Evolutionary conservation across 2,329 filamentous ascomycete genomes (phyloP).

Genomic region (Cladosporium sp.): DNA sequence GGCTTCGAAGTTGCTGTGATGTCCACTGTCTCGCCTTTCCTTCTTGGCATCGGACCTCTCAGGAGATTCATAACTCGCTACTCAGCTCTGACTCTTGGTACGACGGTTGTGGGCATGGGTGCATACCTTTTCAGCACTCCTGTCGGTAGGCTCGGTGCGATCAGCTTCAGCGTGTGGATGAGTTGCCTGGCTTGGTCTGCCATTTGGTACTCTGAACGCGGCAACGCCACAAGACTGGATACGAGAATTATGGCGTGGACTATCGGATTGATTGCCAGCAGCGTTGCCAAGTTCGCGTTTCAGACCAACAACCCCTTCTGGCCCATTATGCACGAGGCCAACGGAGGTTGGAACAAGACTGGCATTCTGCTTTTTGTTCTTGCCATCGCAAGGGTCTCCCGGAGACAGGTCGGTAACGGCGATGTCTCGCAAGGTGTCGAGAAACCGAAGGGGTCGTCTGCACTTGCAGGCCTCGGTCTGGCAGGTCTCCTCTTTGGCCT

Average conservation of each 20-base stretch:
- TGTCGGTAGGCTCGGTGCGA: constrained; percentile 68
- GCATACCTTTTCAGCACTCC: constrained; percentile 73
- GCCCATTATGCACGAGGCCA: constrained; percentile 84
- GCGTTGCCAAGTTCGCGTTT: constrained; percentile 85
- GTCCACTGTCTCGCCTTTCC: constrained; percentile 70
- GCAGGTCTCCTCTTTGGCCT: constrained; percentile 81
- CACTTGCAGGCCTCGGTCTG: constrained; percentile 70
- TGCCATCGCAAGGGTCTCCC: constrained; percentile 61
- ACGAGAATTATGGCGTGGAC: constrained; percentile 73
- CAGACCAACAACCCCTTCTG: constrained; percentile 94
- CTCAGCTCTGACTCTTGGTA: constrained; percentile 60
- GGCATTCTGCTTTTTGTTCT: constrained; percentile 71
- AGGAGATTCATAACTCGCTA: constrained; percentile 61
- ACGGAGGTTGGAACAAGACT: constrained; percentile 86
- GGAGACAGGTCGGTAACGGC: constrained; percentile 6
- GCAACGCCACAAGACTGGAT: constrained; percentile 70
- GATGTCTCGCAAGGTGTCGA: constrained; percentile 40
- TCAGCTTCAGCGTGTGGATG: constrained; percentile 74
- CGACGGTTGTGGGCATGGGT: constrained; percentile 71
- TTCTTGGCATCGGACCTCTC: constrained; percentile 66
- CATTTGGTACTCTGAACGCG: constrained; percentile 71
- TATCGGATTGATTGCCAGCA: constrained; percentile 77
- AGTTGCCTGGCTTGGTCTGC: constrained; percentile 79
- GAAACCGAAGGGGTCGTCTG: constrained; percentile 59
- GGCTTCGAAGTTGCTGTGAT: constrained; percentile 90